These are phyloP conservation scores for Lasiodiplodia sp. DNA, from an alignment of 2,329 filamentous ascomycete genomes.

Conservation along the genomic window DNA sequence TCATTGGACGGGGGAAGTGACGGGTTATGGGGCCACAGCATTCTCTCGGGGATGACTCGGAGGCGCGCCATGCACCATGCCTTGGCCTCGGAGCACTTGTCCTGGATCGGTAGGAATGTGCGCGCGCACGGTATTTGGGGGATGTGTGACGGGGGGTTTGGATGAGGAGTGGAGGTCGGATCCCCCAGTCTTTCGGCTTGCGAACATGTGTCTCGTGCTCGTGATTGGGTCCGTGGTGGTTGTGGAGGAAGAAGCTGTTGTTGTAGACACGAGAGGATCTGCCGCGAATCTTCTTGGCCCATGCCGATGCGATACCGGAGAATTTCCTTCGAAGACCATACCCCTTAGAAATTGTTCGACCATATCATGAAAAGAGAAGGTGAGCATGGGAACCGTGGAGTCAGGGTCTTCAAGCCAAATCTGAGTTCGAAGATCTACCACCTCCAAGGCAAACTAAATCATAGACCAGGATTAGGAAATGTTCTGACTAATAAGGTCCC, in stretches of 20 bases:
- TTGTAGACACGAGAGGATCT: neutral
- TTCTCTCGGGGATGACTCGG: slow-evolving; percentile 5
- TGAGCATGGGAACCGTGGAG: neutral
- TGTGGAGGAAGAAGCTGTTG: neutral
- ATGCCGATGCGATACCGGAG: neutral
- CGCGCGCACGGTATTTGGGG: neutral
- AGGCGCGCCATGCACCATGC: neutral
- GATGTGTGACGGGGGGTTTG: neutral
- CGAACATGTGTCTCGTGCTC: neutral
- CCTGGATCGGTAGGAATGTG: neutral
- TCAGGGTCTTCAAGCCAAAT: neutral
- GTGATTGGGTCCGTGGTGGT: neutral
- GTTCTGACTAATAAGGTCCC: neutral
- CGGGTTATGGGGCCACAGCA: neutral
- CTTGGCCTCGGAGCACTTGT: neutral
- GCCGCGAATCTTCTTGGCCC: neutral
- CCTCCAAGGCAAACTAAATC: neutral
- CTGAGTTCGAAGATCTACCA: neutral
- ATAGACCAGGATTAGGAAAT: neutral
- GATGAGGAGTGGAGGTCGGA: neutral
- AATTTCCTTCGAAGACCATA: neutral
- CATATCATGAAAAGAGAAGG: neutral
- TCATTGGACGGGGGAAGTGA: neutral
- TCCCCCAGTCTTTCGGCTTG: neutral
- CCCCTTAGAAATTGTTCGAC: neutral